Evolutionary conservation across 2,329 filamentous ascomycete genomes (phyloP).

Genomic region (Beauveria bassiana): DNA sequence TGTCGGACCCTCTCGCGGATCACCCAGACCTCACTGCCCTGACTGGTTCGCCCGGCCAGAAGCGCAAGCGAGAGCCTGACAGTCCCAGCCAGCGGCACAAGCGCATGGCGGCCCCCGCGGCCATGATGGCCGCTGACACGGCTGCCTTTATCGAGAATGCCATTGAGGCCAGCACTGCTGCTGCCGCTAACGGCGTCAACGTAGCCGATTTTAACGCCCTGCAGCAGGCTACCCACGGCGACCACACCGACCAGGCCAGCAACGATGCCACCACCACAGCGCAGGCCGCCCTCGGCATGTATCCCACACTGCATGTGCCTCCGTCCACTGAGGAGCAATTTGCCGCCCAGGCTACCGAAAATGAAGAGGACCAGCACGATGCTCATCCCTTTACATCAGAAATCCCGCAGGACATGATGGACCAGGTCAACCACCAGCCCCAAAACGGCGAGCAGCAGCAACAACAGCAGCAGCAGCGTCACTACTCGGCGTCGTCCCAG

Average conservation of each 20-base stretch:
- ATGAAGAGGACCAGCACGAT: conserved; percentile 24
- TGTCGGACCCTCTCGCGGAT: conserved; percentile 22
- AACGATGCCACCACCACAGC: conserved; percentile 51
- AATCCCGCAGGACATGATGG: conserved; percentile 19
- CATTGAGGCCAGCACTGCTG: conserved; percentile 35
- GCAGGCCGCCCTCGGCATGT: conserved; percentile 52
- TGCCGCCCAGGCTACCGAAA: conserved; percentile 40
- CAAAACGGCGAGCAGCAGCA: conserved; percentile 34
- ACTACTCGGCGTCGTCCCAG: conserved; percentile 30
- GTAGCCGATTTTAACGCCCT: conserved; percentile 50
- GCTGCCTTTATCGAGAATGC: conserved; percentile 48
- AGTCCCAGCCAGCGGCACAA: conserved; percentile 44
- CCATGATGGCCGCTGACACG: conserved; percentile 38
- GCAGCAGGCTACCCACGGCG: conserved; percentile 42
- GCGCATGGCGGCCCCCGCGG: conserved; percentile 37
- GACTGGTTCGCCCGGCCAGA: conserved; percentile 38
- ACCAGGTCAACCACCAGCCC: conserved; percentile 23
- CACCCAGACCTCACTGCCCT: conserved; percentile 39
- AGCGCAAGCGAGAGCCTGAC: conserved; percentile 47
- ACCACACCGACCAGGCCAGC: conserved; percentile 41
- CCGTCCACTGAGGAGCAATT: conserved; percentile 53
- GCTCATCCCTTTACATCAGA: conserved; percentile 24
- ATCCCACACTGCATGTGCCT: conserved; percentile 51
- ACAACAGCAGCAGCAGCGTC: conserved; percentile 15
- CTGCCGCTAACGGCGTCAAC: conserved; percentile 33